Conservation (phyloP, 257 asterid genomes). For the Fraxinus pennsylvanica region DNA sequence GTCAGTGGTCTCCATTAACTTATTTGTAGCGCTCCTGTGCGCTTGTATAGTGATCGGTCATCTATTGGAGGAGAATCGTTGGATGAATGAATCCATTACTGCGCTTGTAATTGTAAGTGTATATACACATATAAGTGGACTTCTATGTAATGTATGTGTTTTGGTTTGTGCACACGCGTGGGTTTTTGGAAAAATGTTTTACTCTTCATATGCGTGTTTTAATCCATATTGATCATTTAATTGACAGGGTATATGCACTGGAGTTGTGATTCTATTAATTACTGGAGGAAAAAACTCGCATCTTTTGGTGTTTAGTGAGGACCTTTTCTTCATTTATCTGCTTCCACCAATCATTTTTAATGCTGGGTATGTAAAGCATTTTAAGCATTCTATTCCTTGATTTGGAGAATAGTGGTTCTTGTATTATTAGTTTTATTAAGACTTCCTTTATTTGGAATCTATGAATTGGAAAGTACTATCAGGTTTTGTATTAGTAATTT, state of each 20-base stretch:
- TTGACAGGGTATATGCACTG: conserved; percentile 58
- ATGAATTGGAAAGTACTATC: not conserved
- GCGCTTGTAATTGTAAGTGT: conserved; percentile 59
- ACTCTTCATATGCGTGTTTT: not conserved
- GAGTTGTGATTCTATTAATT: conserved; percentile 44
- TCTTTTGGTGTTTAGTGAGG: conserved; percentile 64
- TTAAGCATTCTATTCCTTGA: not conserved
- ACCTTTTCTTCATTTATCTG: conserved; percentile 66
- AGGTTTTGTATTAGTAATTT: not conserved
- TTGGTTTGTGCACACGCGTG: not conserved
- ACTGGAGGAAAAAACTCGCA: conserved; percentile 61
- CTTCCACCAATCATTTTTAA: conserved; percentile 77
- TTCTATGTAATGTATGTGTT: not conserved
- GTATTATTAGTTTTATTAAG: too few relatives aligned
- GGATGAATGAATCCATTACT: conserved; percentile 64
- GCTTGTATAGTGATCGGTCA: conserved; percentile 68
- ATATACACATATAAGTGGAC: not conserved
- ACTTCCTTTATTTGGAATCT: too few relatives aligned
- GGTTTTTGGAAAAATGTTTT: not conserved
- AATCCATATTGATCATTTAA: conserved; percentile 9
- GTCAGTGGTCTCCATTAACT: conserved; percentile 52
- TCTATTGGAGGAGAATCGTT: conserved; percentile 55
- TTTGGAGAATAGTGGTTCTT: not conserved
- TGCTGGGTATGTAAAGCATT: conserved; percentile 53
- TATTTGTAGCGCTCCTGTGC: conserved; percentile 58